Base-by-base conservation (phyloP, 2,329 filamentous ascomycete genomes). In the Penicillium palitans region DNA sequence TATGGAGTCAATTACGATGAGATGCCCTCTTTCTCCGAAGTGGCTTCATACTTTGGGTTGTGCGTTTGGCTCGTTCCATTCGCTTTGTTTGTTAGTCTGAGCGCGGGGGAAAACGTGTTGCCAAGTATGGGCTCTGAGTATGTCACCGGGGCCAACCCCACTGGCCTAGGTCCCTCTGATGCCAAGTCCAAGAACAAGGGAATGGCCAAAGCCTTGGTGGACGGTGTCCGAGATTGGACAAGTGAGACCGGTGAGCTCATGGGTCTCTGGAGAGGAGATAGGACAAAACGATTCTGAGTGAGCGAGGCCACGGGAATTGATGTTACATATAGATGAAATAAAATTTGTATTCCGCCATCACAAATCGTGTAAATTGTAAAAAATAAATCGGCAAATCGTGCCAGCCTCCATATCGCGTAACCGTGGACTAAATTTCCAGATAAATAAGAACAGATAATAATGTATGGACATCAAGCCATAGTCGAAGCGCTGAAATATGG, bases 61-160 rank as follows among this genome's bases (percentile, higher is more conserved):
- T 96, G 93, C 69, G 93, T 99, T 0, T 99, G 95, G 95, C 83
- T 99, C 1, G 90, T 98, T 0, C 95, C 95, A 0, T 99, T 99
- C 72, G 87, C 93, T 17, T 82, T 99, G 15, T 99, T 99, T 71
- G 93, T 99, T 51, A 96, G 90, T 69, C 78, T 99, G 42, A 96
- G 91, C 19, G 95, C 95, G 0, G 91, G 92, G 55, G 95, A 99
- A 72, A 98, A 98, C 71, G 91, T 98, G 4, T 79, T 99, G 52
- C 95, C 95, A 0, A 96, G 88, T 8, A 97, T 97, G 84, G 91
- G 91, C 13, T 91, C 86, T 48, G 89, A 92, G 63, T 87, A 87
- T 70, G 84, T 83, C 19, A 87, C 85, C 0, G 84, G 85, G 6
- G 80, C 57, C 40, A 47, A 47, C 63, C 29, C 66, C 15, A 56